Percentiles rank a stretch among this genome's conserved stretches.
Conservation (phyloP, 164 flowering plant genomes). For the Aristolochia contorta region DNA sequence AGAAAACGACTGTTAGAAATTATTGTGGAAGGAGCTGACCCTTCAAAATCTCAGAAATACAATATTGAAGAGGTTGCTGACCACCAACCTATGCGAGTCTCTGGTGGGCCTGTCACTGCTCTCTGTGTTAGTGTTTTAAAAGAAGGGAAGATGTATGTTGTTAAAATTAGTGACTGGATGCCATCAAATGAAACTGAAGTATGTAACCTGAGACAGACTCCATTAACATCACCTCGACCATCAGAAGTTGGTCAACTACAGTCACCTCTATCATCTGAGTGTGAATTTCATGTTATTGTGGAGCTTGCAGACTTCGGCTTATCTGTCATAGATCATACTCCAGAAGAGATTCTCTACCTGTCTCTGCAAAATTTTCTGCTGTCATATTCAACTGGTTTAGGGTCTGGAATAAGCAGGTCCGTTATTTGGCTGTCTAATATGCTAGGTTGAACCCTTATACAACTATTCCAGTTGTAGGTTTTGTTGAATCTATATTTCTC, state of each 20-base stretch:
- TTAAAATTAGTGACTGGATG: constrained; percentile 88
- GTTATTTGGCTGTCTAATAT: constrained; percentile 1
- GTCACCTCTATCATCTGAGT: constrained; percentile 25
- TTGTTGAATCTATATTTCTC: background rate
- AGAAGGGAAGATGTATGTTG: constrained; percentile 71
- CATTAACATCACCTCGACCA: constrained; percentile 23
- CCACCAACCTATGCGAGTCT: constrained; percentile 49
- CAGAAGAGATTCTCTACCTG: constrained; percentile 90
- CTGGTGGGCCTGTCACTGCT: constrained; percentile 49
- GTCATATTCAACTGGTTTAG: constrained; percentile 86
- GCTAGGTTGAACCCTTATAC: background rate
- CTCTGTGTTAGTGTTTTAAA: constrained; percentile 56
- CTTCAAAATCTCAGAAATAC: constrained; percentile 46
- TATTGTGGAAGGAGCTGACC: constrained; percentile 59
- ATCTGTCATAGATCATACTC: constrained; percentile 92
- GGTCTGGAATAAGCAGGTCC: constrained; percentile 89
- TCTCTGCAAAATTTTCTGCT: constrained; percentile 76
- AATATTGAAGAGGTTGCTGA: constrained; percentile 79
- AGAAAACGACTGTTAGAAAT: constrained; percentile 63
- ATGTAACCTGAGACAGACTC: constrained; percentile 14
- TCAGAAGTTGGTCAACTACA: constrained; percentile 26
- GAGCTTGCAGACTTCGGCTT: constrained; percentile 91
- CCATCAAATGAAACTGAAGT: constrained; percentile 46
- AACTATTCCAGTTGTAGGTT: background rate
- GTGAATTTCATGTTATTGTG: constrained; percentile 68